Base-by-base conservation (phyloP, 768 basidiomycete genomes). In the Agaricus blazei region DNA sequence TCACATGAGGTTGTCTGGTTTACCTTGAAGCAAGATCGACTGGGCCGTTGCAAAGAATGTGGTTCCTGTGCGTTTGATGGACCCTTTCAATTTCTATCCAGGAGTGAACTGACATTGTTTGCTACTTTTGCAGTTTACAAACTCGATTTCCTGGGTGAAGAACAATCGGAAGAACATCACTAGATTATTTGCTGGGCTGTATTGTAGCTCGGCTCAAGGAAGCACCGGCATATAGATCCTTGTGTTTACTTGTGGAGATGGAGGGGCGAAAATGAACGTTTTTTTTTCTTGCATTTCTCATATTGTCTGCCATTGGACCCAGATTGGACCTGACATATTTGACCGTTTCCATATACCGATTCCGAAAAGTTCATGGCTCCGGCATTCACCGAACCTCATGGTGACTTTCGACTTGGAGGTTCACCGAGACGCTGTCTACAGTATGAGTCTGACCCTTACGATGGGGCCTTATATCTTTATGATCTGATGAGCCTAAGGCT, bases 1-100 rank as follows among this genome's bases (percentile, higher is more conserved):
- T 95, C 93, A 34, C 96, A 98, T 73, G 93, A 98, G 64, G 79
- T 94, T 52, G 77, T 85, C 63, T 98, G 95, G 95, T 84, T 93
- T 69, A 80, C 67, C 58, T 60, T 90, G 63, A 77, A 70, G 57
- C 78, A 82, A 63, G 78, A 87, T 64, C 83, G 85, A 70, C 76
- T 79, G 61, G 75, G 78, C 59, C 88, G 95, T 68, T 98, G 95
- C 84, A 77, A 82, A 11, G 95, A 98, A 73, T 98, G 95, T 62
- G 95, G 95, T 63, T 93, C 88, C 54, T 91, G 93, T 95, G 65
- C 49, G 85, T 73, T 47, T 48, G 7, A 11, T 34, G 3, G 11
- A 34, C 11, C 7, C 11, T 34, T 7, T 34, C 11, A 8, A 11
- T 34, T 34, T 6, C 5, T 11, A 6, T 2, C 34, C 7, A 34